Conservation (phyloP, 768 basidiomycete species). For the Agrocybe chaxingu region DNA sequence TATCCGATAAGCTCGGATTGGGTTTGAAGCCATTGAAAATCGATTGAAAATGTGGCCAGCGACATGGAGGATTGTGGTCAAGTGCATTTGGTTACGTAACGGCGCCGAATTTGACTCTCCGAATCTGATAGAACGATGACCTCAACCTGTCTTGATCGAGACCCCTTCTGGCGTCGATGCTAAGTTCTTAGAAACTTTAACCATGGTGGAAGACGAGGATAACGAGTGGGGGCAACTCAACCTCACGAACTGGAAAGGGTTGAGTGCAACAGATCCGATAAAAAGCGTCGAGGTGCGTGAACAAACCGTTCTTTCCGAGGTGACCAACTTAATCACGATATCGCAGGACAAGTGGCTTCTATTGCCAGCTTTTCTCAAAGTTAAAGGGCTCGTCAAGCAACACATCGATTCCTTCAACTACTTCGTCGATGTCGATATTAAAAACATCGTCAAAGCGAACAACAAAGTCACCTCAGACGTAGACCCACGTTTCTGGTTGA, state of each 20-base stretch:
- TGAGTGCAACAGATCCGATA: slow-evolving; percentile 84
- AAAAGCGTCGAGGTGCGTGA: slow-evolving; percentile 84
- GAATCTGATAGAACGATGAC: not conserved
- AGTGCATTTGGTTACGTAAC: too few relatives aligned
- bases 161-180: too few relatives aligned
- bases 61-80: too few relatives aligned
- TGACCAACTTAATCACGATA: slow-evolving; percentile 1
- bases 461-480: slow-evolving; percentile 95
- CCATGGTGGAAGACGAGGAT: slow-evolving; percentile 20
- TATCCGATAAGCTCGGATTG: too few relatives aligned
- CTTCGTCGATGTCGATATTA: slow-evolving; percentile 96
- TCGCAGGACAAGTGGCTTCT: slow-evolving; percentile 96
- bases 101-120: not conserved
- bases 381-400: slow-evolving; percentile 98
- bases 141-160: not conserved
- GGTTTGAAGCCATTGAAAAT: too few relatives aligned
- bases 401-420: slow-evolving; percentile 99
- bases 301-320: not conserved
- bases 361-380: slow-evolving; percentile 92
- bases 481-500: slow-evolving; percentile 94
- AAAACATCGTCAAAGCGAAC: slow-evolving; percentile 93
- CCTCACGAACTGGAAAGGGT: slow-evolving; percentile 64
- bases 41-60: too few relatives aligned
- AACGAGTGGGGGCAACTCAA: slow-evolving; percentile 58
- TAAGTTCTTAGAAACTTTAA: not conserved